Conservation (phyloP, 441 rosid species). For the Eruca vesicaria region DNA sequence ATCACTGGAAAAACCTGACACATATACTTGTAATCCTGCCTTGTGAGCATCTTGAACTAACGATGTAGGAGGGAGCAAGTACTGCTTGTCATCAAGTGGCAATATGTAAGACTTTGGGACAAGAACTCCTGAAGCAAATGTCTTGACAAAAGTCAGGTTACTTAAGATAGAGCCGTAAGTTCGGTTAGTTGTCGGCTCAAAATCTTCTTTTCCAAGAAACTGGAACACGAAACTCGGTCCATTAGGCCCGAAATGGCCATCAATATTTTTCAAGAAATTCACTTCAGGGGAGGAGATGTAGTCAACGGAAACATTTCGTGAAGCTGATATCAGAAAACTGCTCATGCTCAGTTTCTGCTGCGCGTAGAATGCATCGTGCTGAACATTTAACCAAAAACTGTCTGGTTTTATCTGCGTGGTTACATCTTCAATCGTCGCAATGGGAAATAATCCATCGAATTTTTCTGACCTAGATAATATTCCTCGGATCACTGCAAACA, state of each 20-base stretch:
- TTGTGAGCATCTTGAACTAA: constrained; percentile 79
- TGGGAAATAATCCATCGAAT: background rate
- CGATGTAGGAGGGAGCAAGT: constrained; percentile 50
- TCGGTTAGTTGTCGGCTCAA: background rate
- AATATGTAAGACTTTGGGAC: constrained; percentile 73
- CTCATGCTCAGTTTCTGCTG: background rate
- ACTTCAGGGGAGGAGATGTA: background rate
- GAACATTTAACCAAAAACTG: background rate
- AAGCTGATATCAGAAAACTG: background rate
- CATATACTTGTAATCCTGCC: constrained; percentile 71
- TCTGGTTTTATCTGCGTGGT: background rate
- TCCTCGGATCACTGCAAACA: background rate
- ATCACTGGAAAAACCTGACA: constrained; percentile 76
- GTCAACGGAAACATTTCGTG: background rate
- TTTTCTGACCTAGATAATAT: background rate
- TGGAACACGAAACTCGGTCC: background rate
- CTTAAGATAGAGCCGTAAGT: background rate
- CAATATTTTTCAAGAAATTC: background rate
- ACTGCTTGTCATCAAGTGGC: constrained; percentile 42
- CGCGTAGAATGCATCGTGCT: background rate
- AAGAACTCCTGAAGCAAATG: constrained; percentile 61
- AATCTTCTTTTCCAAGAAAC: background rate
- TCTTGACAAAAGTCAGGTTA: background rate
- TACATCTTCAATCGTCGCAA: background rate
- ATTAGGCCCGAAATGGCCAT: background rate